These are phyloP conservation scores for Sclerotinia subarctica DNA, from an alignment of 2,329 filamentous ascomycete species.

Conservation along the genomic window DNA sequence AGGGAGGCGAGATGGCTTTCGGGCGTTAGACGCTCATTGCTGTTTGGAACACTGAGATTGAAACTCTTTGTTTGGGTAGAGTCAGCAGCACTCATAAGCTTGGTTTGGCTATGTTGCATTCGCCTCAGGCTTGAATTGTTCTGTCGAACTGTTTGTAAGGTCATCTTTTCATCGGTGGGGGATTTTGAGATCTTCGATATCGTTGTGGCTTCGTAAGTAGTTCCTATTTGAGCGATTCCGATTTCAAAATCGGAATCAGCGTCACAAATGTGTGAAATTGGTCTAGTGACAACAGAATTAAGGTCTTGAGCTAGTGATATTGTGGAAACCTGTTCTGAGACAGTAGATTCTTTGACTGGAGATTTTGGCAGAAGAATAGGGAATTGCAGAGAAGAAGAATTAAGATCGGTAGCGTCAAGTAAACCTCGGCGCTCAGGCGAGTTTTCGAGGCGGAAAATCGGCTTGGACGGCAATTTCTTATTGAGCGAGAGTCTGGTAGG, in stretches of 20 bases:
- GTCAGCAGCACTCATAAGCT: not conserved
- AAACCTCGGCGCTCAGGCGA: slow-evolving; percentile 12
- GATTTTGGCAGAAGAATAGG: not conserved
- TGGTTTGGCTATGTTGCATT: not conserved
- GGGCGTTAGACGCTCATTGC: not conserved
- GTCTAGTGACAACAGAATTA: not conserved
- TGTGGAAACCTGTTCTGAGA: not conserved
- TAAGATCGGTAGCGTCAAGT: slow-evolving; percentile 13
- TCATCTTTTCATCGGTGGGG: not conserved
- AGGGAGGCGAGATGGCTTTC: not conserved
- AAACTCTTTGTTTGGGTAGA: not conserved
- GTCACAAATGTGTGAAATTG: not conserved
- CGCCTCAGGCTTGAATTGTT: not conserved
- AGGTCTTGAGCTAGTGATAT: not conserved
- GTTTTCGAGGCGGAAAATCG: not conserved
- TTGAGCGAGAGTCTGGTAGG: slow-evolving; percentile 4
- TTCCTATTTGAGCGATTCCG: not conserved
- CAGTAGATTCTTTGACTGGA: not conserved
- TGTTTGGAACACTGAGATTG: not conserved
- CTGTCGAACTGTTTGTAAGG: not conserved
- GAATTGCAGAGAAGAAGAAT: slow-evolving; percentile 5
- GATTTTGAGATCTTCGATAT: not conserved
- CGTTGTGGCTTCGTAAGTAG: not conserved
- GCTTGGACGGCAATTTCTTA: slow-evolving; percentile 5
- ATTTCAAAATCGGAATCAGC: not conserved